Percentiles rank a stretch among this genome's conserved stretches.
Evolutionary conservation across 2,329 filamentous ascomycete species (phyloP).

Genomic region (Fusarium tanahbumbuense): DNA sequence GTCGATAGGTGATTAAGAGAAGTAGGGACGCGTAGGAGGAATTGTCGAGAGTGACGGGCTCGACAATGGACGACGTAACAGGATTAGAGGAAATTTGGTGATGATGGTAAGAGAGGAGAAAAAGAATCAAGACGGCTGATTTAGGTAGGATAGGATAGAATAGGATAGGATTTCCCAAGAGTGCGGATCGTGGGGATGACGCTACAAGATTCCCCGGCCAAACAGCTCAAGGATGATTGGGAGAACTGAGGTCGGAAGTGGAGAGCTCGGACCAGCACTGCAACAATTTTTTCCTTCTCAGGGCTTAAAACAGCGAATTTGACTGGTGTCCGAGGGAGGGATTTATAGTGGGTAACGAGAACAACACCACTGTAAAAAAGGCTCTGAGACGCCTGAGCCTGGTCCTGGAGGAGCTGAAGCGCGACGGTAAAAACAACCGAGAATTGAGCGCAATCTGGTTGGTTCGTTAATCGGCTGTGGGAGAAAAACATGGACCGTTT

Average conservation of each 20-base stretch:
- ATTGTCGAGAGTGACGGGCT: conserved; percentile 8
- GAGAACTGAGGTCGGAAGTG: conserved; percentile 34
- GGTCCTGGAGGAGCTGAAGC: conserved; percentile 22
- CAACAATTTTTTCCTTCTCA: conserved; percentile 38
- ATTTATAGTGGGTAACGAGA: conserved; percentile 39
- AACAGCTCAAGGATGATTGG: conserved; percentile 42
- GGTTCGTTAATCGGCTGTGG: conserved; percentile 31
- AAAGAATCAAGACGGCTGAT: conserved; percentile 32
- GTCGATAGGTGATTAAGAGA: conserved; percentile 10
- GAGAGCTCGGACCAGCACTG: conserved; percentile 40
- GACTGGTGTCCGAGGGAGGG: conserved; percentile 20
- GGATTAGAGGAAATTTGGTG: conserved; percentile 17
- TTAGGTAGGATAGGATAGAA: conserved; percentile 7
- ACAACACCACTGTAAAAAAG: conserved; percentile 14
- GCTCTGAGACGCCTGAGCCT: conserved; percentile 18
- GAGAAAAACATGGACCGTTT: conserved; percentile 18
- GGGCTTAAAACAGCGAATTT: conserved; percentile 38
- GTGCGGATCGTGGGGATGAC: conserved; percentile 48
- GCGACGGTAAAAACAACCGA: conserved; percentile 11
- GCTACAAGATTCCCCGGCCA: conserved; percentile 42
- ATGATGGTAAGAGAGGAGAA: conserved; percentile 23
- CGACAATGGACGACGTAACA: conserved; percentile 8
- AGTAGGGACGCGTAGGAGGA: neutral
- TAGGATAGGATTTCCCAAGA: conserved; percentile 43
- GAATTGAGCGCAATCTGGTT: conserved; percentile 28